Percentiles rank a stretch among this genome's conserved stretches.
phyloP scores from a whole-genome alignment of 192 early-diverging fungal genomes.

The Backusella luteola region DNA sequence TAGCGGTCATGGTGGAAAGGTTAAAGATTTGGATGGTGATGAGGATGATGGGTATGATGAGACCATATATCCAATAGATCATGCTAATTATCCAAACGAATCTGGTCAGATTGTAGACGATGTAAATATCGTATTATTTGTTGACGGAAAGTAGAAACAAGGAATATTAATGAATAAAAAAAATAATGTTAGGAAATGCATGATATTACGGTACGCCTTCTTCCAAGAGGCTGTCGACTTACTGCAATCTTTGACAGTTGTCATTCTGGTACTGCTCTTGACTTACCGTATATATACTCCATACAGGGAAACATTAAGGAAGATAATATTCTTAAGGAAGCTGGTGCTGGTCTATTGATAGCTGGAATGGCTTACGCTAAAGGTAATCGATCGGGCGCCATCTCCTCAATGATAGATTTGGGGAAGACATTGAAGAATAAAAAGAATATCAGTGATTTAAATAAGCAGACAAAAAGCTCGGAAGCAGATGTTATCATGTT shows the following conservation, averaged over 20 bases:
- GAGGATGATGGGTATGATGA: constrained; percentile 80
- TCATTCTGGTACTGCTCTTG: constrained; percentile 78
- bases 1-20: constrained; percentile 71
- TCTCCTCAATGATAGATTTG: constrained; percentile 40
- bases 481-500: constrained; percentile 77
- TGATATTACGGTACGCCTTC: constrained; percentile 66
- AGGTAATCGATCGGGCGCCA: constrained; percentile 43
- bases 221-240: constrained; percentile 62
- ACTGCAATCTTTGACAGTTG: constrained; percentile 87
- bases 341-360: constrained; percentile 40
- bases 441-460: constrained; percentile 23
- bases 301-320: constrained; percentile 60
- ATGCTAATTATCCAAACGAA: constrained; percentile 46
- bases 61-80: constrained; percentile 68
- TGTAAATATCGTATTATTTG: constrained; percentile 10
- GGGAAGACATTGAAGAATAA: constrained; percentile 45
- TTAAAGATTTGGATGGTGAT: constrained; percentile 59
- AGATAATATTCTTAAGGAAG: constrained; percentile 42
- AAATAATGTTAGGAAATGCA: constrained; percentile 51
- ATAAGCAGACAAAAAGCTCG: constrained; percentile 40
- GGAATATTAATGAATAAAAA: neutral
- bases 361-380: constrained; percentile 50
- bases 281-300: constrained; percentile 77
- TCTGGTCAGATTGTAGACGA: constrained; percentile 74
- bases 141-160: neutral